phyloP scores from a whole-genome alignment of 1,284 basidiomycete genomes.

The Sporisorium sorghi region DNA sequence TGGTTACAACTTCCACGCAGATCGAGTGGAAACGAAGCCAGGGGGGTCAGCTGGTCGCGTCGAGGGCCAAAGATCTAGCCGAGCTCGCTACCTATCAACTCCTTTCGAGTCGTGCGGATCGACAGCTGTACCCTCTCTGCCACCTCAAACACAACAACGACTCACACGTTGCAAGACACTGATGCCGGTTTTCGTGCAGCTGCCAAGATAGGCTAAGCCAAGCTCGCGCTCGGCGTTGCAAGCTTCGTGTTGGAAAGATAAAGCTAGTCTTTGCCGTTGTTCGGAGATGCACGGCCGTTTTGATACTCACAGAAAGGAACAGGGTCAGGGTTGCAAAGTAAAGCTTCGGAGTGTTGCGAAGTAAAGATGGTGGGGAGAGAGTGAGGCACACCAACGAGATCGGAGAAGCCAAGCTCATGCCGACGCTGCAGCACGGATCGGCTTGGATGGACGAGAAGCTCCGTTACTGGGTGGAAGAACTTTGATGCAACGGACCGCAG shows the following conservation, averaged over 20 bases:
- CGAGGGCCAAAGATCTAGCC: neutral
- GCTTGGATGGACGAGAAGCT: neutral
- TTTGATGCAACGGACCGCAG: neutral
- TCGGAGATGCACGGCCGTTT: too few relatives aligned
- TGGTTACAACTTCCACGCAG: neutral
- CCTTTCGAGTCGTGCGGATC: neutral
- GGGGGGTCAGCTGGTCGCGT: neutral
- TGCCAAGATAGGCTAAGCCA: neutral
- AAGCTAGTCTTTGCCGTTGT: too few relatives aligned
- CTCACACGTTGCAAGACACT: too few relatives aligned
- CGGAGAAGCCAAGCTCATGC: slow-evolving; percentile 9
- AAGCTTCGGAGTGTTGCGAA: neutral
- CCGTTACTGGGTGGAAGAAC: neutral
- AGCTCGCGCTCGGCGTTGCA: slow-evolving; percentile 7
- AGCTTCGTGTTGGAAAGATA: slow-evolving; percentile 7
- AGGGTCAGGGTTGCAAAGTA: neutral
- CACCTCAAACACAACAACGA: too few relatives aligned
- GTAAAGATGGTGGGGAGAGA: neutral
- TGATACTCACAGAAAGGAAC: neutral
- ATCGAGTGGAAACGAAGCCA: slow-evolving; percentile 1
- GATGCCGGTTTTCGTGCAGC: neutral
- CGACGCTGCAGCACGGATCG: neutral
- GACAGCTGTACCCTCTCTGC: neutral
- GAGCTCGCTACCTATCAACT: neutral
- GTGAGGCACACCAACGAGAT: slow-evolving; percentile 13